Evolutionary conservation across 179 eudicot species (phyloP).

Genomic region (Corrigiola litoralis): DNA sequence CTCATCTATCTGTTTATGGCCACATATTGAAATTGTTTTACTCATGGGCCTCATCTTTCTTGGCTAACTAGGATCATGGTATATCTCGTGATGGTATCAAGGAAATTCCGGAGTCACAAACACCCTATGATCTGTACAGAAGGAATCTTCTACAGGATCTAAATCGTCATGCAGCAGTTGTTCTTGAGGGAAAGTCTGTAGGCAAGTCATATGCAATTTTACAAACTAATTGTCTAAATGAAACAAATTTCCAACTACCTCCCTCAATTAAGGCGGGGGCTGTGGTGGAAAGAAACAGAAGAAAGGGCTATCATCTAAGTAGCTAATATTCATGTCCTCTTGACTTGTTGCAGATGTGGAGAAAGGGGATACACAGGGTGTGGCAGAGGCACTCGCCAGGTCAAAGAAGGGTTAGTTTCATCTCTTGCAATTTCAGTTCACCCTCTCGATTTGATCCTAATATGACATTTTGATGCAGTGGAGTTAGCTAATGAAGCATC

Average conservation of each 20-base stretch:
- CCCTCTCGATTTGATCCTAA: not conserved
- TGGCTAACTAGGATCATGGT: constrained; percentile 78
- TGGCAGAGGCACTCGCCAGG: constrained; percentile 86
- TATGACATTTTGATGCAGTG: constrained; percentile 34
- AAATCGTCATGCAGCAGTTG: constrained; percentile 93
- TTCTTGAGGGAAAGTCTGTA: constrained; percentile 84
- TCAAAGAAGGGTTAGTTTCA: constrained; percentile 57
- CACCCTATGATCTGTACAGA: constrained; percentile 66
- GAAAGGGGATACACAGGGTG: constrained; percentile 59
- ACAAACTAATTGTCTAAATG: constrained; percentile 1
- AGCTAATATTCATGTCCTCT: not conserved
- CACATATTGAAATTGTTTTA: constrained; percentile 6
- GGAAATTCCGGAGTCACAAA: constrained; percentile 47
- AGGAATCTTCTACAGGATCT: constrained; percentile 74
- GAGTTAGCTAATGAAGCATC: constrained; percentile 61
- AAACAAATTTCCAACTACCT: not conserved
- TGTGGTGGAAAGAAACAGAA: not conserved
- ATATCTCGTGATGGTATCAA: constrained; percentile 46
- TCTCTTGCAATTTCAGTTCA: no score
- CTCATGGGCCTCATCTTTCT: constrained; percentile 10
- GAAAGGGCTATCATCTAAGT: not conserved
- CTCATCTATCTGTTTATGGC: not conserved
- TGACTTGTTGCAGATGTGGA: constrained; percentile 51
- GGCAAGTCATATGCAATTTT: constrained; percentile 39
- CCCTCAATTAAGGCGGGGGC: no score